Evolutionary conservation across 768 basidiomycete genomes (phyloP), one percentile per base, ranked within the genome.

Genomic region (Rhizopogon vesiculosus): DNA sequence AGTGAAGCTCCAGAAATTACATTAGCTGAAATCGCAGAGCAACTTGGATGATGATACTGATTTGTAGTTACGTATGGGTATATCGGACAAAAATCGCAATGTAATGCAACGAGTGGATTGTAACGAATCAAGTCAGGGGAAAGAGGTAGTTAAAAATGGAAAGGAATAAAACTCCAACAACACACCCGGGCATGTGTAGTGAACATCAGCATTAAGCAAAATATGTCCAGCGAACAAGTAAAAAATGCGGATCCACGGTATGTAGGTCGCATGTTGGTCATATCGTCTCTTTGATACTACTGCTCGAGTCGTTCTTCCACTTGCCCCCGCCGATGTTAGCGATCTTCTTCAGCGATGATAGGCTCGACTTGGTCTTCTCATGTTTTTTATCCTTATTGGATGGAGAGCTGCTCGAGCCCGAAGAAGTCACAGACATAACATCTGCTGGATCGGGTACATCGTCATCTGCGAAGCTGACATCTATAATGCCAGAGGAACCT

Each of bases 281-380:
- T 56, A 61, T 59, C 44, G 49, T 48, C 59, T 76, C 80, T 63
- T 81, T 80, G 56, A 76, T 60, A 62, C 74, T 78, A 61, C 74
- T 74, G 58, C 76, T 80, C 40, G 82, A 79, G 59, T 79, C 81
- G 64, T 78, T 80, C 71, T 82, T 85, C 73, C 76, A 70, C 62
- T 71, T 70, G 35, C 73, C 74, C 38, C 74, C 74, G 22, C 75
- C 61, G 29, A 73, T 55, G 43, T 62, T 66, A 42, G 75, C 69
- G 45, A 80, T 78, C 71, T 84, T 87, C 59, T 86, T 68, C 44
- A 74, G 75, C 29, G 81, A 74, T 44, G 84, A 72, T 48, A 81
- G 74, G 65, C 84, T 84, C 31, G 70, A 62, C 66, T 77, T 82
- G 57, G 75, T 80, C 73, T 82, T 85, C 68, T 74, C 79, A 40